Evolutionary conservation across 345 rosid species (phyloP), one percentile per base, ranked within the genome.

Genomic region (Physaria fendleri): DNA sequence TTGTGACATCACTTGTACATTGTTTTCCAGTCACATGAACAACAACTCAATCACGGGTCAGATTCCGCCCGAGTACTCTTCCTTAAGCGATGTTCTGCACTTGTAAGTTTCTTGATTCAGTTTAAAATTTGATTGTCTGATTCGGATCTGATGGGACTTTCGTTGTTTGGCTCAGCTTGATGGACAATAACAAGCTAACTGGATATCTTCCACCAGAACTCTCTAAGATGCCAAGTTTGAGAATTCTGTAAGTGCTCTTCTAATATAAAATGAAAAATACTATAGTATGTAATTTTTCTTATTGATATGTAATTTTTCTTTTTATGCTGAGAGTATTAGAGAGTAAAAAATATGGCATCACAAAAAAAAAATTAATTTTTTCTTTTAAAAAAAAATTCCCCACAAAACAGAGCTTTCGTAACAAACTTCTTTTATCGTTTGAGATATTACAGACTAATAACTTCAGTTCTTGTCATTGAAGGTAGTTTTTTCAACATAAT

Each of bases 11-110:
- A 30, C 18, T 64, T 53, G 10, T 13, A 18, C 28, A 27, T 44
- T 59, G 54, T 37, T 22, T 33, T 45, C 14, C 46, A 79, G 83
- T 20, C 81, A 79, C 56, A 56, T 79, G 81, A 79, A 76, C 71
- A 79, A 79, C 71, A 79, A 79, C 69, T 76, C 81, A 20, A 46
- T 79, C 65, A 65, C 75, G 46, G 83, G 83, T 33, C 81, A 65
- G 64, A 62, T 76, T 71, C 84, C 84, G 1, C 50, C 66, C 5
- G 77, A 79, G 62, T 70, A 74, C 70, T 56, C 62, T 29, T 2
- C 23, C 27, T 56, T 79, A 70, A 45, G 81, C 45, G 0, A 8
- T 5, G 78, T 74, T 56, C n/a, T 57, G 8, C 83, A 79, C 62
- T 49, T 79, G 81, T 76, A 68, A 65, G 79, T 49, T 66, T 65